Evolutionary conservation across 2,329 filamentous ascomycete genomes (phyloP).

Genomic region (Colletotrichum scovillei): DNA sequence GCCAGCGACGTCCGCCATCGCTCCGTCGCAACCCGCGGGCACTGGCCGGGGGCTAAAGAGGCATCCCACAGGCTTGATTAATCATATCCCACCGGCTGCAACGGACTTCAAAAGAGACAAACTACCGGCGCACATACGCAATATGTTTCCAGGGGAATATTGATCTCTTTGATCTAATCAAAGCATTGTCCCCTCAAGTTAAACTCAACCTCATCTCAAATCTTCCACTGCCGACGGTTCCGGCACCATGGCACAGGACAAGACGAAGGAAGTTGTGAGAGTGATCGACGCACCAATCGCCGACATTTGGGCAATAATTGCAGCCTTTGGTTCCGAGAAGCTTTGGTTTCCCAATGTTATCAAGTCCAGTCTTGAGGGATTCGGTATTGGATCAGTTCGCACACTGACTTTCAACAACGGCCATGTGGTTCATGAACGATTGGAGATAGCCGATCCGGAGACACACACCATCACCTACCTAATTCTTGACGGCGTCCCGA

Average conservation of each 20-base stretch:
- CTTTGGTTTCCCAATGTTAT: constrained; percentile 22
- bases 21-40: background rate
- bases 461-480: constrained; percentile 16
- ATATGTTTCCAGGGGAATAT: too few species aligned
- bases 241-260: constrained; percentile 3
- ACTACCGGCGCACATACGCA: too few species aligned
- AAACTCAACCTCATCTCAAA: too few species aligned
- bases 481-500: constrained; percentile 6
- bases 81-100: background rate
- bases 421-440: constrained; percentile 5
- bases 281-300: constrained; percentile 6
- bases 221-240: background rate
- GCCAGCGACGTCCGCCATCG: too few species aligned
- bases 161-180: too few species aligned
- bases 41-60: background rate
- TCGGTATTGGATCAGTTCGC: constrained; percentile 14
- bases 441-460: constrained; percentile 13
- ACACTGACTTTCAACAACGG: constrained; percentile 14
- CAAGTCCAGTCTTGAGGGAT: constrained; percentile 13
- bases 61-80: background rate
- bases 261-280: constrained; percentile 9
- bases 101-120: background rate
- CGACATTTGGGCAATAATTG: constrained; percentile 20
- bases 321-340: constrained; percentile 9
- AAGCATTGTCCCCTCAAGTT: too few species aligned